Evolutionary conservation across 2,329 filamentous ascomycete genomes (phyloP), one percentile per base, ranked within the genome.

Genomic region (Botryotinia convoluta): DNA sequence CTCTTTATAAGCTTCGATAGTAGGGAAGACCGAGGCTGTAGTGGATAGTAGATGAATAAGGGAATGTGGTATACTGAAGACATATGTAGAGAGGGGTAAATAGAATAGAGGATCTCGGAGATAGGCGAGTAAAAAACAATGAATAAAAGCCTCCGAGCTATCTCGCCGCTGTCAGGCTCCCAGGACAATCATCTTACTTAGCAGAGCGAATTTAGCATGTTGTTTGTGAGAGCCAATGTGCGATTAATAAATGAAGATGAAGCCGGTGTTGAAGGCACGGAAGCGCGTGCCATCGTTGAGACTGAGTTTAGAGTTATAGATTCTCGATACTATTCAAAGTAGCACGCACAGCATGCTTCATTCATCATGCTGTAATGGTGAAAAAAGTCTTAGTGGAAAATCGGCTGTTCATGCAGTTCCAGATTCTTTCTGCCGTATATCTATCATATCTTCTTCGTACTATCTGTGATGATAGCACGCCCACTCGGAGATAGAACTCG

Each of bases 261-360:
- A n/a, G 1, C 0, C 3, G 26, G 4, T 12, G 6, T 29, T 29
- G 26, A 3, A 29, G 1, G 1, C n/a, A 32, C n/a, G 51, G 51
- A 57, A 54, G 51, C 51, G 7, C 29, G 14, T 32, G 51, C n/a
- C 7, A n/a, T 57, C 3, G 6, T 18, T 29, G 14, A 57, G n/a
- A 57, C 18, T 48, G 20, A 1, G 20, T 48, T 48, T 10, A 9
- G 45, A 48, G 20, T 22, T 45, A 45, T 20, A 20, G 18, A 45
- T 45, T 8, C 45, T 48, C 8, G 20, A 48, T 48, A 48, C 9
- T 48, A 10, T 26, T 48, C 8, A 26, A 26, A 48, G 20, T 26
- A 48, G 26, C 4, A n/a, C 4, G 26, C 1, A 51, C 22, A 0
- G 48, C 48, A 51, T 51, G 26, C 48, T 12, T 51, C 26, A n/a